Conservation (phyloP, 331 rosid species). For the Spiraea crenata region DNA sequence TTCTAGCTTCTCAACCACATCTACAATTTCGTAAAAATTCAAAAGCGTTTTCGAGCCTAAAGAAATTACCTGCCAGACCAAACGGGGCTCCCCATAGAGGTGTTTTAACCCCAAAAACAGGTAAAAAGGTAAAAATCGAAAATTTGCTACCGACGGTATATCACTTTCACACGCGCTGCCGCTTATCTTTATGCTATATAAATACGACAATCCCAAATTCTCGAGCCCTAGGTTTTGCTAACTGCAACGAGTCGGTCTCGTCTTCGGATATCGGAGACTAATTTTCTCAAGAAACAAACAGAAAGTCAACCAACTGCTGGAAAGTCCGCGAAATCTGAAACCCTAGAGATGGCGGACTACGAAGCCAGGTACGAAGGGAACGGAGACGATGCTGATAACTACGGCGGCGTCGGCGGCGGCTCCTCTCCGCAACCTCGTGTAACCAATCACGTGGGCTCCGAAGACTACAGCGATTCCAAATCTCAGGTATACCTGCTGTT, state of each 20-base stretch:
- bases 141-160: not conserved
- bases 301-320: conserved; percentile 1
- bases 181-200: conserved; percentile 18
- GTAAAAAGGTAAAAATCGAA: not conserved
- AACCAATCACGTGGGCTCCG: conserved; percentile 35
- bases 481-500: conserved; percentile 71
- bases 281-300: conserved; percentile 11
- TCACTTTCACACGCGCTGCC: not conserved
- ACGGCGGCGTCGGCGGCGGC: conserved; percentile 44
- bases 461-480: conserved; percentile 66
- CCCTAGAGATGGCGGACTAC: conserved; percentile 66
- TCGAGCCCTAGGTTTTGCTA: conserved; percentile 32
- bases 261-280: conserved; percentile 9
- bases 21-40: too few relatives aligned
- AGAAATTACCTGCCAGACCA: too few relatives aligned
- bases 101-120: too few relatives aligned
- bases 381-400: conserved; percentile 50
- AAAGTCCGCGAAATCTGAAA: not conserved
- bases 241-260: not conserved
- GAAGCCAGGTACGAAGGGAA: conserved; percentile 72
- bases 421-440: conserved; percentile 66
- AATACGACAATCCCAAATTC: not conserved
- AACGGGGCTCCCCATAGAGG: too few relatives aligned
- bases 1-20: too few relatives aligned
- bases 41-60: too few relatives aligned